A percentile compares a stretch with the other conserved stretches of the same genome.
These are phyloP conservation scores for Bidens hawaiensis DNA, from an alignment of 140 eudicot genomes.

Conservation along the genomic window DNA sequence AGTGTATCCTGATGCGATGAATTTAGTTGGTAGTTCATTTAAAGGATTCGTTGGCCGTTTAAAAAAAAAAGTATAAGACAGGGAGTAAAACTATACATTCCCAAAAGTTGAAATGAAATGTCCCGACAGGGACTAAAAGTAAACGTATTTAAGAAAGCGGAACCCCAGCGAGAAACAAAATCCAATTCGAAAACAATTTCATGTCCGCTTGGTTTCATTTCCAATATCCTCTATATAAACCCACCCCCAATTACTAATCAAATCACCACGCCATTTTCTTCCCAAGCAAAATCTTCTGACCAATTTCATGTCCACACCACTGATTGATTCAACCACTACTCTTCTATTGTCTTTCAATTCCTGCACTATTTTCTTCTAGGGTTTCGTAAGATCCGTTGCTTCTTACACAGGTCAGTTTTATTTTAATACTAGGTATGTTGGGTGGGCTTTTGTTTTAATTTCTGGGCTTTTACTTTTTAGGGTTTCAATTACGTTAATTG, in stretches of 20 bases:
- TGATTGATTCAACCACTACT: constrained; percentile 12
- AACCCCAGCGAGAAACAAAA: constrained; percentile 27
- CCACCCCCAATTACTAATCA: constrained; percentile 12
- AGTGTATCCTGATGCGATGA: too few species aligned
- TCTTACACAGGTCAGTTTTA: background rate
- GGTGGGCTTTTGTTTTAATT: background rate
- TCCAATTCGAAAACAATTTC: constrained; percentile 30
- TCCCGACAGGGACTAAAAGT: constrained; percentile 7
- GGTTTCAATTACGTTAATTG: constrained; percentile 8
- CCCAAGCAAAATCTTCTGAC: constrained; percentile 13
- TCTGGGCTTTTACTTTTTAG: constrained; percentile 1
- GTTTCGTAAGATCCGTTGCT: background rate
- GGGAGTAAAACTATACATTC: too few species aligned
- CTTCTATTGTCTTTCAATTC: too few species aligned
- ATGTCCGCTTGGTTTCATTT: constrained; percentile 25
- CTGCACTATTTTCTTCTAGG: background rate
- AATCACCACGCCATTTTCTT: constrained; percentile 13
- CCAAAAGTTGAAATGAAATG: too few species aligned
- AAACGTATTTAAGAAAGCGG: constrained; percentile 5
- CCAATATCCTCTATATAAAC: constrained; percentile 27
- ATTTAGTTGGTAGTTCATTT: too few species aligned
- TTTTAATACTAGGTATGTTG: too few species aligned
- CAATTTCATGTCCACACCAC: constrained; percentile 13
- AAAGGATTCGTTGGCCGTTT: too few species aligned
- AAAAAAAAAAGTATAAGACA: too few species aligned